Conservation (phyloP, 495 filamentous ascomycete genomes). For the Terfezia boudieri region DNA sequence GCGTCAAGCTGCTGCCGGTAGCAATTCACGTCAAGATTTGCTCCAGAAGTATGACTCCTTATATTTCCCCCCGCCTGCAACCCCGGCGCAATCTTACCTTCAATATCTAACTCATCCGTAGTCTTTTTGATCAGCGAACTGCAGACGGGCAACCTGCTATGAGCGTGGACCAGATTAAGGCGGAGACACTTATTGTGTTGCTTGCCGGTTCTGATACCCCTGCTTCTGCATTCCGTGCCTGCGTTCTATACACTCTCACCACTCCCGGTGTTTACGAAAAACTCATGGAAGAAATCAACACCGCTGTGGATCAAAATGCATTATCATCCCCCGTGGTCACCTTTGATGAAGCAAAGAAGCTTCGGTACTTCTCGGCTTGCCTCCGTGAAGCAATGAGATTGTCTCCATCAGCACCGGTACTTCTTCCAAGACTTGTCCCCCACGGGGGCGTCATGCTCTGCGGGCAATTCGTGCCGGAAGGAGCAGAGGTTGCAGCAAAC, state of each 20-base stretch:
- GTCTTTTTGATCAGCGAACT: conserved; percentile 8
- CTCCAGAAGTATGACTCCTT: conserved; percentile 8
- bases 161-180: conserved; percentile 24
- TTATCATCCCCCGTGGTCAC: conserved; percentile 20
- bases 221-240: conserved; percentile 31
- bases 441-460: conserved; percentile 31
- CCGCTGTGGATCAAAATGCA: conserved; percentile 16
- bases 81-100: neutral
- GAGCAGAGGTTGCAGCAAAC: conserved; percentile 35
- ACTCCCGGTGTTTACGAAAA: conserved; percentile 26
- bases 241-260: conserved; percentile 31
- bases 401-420: conserved; percentile 23
- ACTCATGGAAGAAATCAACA: conserved; percentile 36
- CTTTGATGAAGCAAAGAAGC: conserved; percentile 21
- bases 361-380: conserved; percentile 31
- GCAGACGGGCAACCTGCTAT: conserved; percentile 6
- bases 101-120: neutral
- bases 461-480: conserved; percentile 32
- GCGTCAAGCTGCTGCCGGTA: conserved; percentile 18
- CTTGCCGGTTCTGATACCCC: conserved; percentile 46
- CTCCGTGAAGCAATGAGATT: conserved; percentile 31
- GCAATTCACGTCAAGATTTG: conserved; percentile 11
- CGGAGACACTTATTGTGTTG: conserved; percentile 32
- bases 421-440: conserved; percentile 26
- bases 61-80: neutral